Conservation (phyloP, 2,329 filamentous ascomycete genomes). For the Apiospora koreana region DNA sequence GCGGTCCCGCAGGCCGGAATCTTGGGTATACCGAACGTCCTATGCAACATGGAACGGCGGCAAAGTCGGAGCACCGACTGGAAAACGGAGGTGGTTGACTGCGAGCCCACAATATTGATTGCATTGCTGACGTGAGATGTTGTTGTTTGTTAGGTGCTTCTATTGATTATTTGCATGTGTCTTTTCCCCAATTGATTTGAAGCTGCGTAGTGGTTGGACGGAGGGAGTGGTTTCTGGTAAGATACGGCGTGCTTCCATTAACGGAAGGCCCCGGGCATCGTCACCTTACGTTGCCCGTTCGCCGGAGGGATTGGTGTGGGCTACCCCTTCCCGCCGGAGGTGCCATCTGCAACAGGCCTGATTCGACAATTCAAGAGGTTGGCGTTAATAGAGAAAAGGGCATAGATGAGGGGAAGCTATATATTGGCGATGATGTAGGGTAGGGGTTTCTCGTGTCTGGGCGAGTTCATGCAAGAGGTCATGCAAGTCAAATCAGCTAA, state of each 20-base stretch:
- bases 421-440: background rate
- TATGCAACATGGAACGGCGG: background rate
- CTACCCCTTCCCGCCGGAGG: background rate
- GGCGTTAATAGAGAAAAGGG: background rate
- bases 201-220: background rate
- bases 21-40: background rate
- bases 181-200: background rate
- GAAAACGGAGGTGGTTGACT: background rate
- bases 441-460: slow-evolving; percentile 6
- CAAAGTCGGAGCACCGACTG: background rate
- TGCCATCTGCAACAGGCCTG: background rate
- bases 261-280: background rate
- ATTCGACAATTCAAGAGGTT: slow-evolving; percentile 1
- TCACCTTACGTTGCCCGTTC: background rate
- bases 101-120: background rate
- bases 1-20: background rate
- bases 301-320: background rate
- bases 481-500: background rate
- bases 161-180: background rate
- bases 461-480: background rate
- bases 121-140: background rate
- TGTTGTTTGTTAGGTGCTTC: background rate
- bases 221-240: background rate
- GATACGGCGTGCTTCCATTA: background rate
- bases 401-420: background rate